phyloP scores from a whole-genome alignment of 352 stramenopile genomes.

The Globisporangium okanoganense region DNA sequence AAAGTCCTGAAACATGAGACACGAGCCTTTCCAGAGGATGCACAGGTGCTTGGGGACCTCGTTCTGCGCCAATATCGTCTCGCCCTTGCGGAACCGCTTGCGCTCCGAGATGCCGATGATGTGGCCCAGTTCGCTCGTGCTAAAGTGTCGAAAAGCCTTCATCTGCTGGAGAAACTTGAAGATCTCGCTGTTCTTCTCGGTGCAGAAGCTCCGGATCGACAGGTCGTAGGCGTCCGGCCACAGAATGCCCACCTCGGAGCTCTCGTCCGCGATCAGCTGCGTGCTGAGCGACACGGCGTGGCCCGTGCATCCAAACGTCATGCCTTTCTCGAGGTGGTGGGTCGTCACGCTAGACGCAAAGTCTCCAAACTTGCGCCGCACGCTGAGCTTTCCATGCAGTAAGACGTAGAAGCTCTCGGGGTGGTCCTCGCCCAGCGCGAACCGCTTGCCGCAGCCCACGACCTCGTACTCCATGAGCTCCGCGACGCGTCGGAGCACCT shows the following conservation, averaged over 20 bases:
- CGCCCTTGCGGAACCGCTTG: slow-evolving; percentile 59
- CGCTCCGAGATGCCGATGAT: slow-evolving; percentile 73
- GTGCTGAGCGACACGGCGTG: slow-evolving; percentile 42
- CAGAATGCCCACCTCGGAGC: slow-evolving; percentile 60
- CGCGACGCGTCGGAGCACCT: slow-evolving; percentile 38
- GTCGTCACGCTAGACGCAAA: slow-evolving; percentile 62
- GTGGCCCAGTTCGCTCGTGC: slow-evolving; percentile 59
- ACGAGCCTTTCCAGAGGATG: slow-evolving; percentile 66
- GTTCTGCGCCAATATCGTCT: slow-evolving; percentile 61
- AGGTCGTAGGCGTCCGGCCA: slow-evolving; percentile 52
- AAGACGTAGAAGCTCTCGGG: slow-evolving; percentile 68
- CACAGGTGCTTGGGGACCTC: slow-evolving; percentile 44
- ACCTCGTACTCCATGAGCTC: slow-evolving; percentile 66
- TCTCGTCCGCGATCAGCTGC: slow-evolving; percentile 61
- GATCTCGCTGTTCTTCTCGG: slow-evolving; percentile 53
- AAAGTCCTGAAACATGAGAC: slow-evolving; percentile 64
- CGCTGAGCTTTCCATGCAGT: slow-evolving; percentile 48
- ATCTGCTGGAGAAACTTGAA: slow-evolving; percentile 69
- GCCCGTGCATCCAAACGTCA: slow-evolving; percentile 56
- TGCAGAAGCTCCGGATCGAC: slow-evolving; percentile 56
- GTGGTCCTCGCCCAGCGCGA: slow-evolving; percentile 52
- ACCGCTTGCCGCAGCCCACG: slow-evolving; percentile 53
- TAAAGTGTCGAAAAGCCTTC: slow-evolving; percentile 57
- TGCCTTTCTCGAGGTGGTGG: slow-evolving; percentile 51
- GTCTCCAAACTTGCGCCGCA: slow-evolving; percentile 54